phyloP scores from a whole-genome alignment of 2,329 filamentous ascomycete species.

The Cercospora zeae-maydis region DNA sequence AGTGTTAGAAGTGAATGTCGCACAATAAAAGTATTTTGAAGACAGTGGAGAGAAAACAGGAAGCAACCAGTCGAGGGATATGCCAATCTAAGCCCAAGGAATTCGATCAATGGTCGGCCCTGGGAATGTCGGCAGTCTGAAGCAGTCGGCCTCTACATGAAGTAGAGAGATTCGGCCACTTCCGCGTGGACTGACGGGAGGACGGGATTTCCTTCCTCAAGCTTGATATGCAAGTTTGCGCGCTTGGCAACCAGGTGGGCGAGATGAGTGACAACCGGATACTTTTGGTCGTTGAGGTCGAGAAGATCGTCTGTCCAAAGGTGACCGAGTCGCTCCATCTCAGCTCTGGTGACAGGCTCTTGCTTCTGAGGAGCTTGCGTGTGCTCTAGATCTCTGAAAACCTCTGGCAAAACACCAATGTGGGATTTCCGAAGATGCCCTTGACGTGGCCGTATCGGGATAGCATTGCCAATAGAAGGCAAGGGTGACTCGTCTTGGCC shows the following conservation, averaged over 20 bases:
- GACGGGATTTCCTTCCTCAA: background rate
- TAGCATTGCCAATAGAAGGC: background rate
- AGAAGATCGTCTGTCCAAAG: slow-evolving; percentile 11
- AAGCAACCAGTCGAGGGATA: background rate
- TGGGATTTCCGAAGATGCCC: background rate
- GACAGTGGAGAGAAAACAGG: background rate
- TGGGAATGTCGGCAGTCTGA: background rate
- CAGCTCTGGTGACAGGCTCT: background rate
- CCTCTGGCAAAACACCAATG: background rate
- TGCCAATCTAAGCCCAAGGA: background rate
- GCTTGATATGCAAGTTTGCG: slow-evolving; percentile 11
- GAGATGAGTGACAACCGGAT: slow-evolving; percentile 16
- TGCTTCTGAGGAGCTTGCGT: background rate
- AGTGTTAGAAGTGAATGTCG: slow-evolving; percentile 14
- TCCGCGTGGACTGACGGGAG: slow-evolving; percentile 6
- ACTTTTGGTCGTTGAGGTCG: slow-evolving; percentile 14
- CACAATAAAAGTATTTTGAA: background rate
- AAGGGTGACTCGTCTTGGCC: background rate
- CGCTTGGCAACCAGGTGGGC: slow-evolving; percentile 13
- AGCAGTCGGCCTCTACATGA: slow-evolving; percentile 4
- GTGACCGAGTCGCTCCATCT: slow-evolving; percentile 1
- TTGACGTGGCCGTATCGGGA: background rate
- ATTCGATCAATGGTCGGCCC: background rate
- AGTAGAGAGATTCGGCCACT: slow-evolving; percentile 15
- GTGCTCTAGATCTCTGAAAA: background rate